phyloP scores from a whole-genome alignment of 2,329 filamentous ascomycete species.

The Diaporthe sp. region DNA sequence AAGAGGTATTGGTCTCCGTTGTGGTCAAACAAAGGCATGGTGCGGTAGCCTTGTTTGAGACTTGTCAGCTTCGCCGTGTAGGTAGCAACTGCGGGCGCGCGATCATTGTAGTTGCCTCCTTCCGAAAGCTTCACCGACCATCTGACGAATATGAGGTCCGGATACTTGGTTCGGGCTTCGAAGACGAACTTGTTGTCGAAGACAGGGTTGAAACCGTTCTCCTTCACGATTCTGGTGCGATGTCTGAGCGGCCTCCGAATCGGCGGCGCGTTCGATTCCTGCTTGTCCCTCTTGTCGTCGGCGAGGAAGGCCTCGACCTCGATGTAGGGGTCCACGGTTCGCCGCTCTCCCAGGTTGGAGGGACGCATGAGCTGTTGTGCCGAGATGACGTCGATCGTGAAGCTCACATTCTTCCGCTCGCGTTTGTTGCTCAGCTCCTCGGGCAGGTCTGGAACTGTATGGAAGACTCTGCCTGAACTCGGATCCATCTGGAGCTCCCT shows the following conservation, averaged over 20 bases:
- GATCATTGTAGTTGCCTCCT: slow-evolving; percentile 78
- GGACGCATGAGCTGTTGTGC: slow-evolving; percentile 93
- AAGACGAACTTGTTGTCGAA: slow-evolving; percentile 87
- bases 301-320: slow-evolving; percentile 96
- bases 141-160: slow-evolving; percentile 91
- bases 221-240: slow-evolving; percentile 83
- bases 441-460: slow-evolving; percentile 64
- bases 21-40: slow-evolving; percentile 87
- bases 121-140: slow-evolving; percentile 91
- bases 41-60: slow-evolving; percentile 92
- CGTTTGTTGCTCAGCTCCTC: slow-evolving; percentile 71
- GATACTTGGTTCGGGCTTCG: slow-evolving; percentile 91
- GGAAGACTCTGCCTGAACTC: slow-evolving; percentile 28
- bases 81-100: slow-evolving; percentile 78
- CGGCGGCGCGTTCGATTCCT: slow-evolving; percentile 66
- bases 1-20: slow-evolving; percentile 95
- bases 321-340: slow-evolving; percentile 90
- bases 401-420: slow-evolving; percentile 85
- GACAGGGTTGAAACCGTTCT: slow-evolving; percentile 93
- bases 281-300: slow-evolving; percentile 92
- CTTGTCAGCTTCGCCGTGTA: slow-evolving; percentile 94
- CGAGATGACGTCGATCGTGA: slow-evolving; percentile 90
- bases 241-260: slow-evolving; percentile 75
- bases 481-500: slow-evolving; percentile 72
- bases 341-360: slow-evolving; percentile 63